Base-by-base conservation (phyloP, 2,329 filamentous ascomycete species). In the Phialocephala subalpina region DNA sequence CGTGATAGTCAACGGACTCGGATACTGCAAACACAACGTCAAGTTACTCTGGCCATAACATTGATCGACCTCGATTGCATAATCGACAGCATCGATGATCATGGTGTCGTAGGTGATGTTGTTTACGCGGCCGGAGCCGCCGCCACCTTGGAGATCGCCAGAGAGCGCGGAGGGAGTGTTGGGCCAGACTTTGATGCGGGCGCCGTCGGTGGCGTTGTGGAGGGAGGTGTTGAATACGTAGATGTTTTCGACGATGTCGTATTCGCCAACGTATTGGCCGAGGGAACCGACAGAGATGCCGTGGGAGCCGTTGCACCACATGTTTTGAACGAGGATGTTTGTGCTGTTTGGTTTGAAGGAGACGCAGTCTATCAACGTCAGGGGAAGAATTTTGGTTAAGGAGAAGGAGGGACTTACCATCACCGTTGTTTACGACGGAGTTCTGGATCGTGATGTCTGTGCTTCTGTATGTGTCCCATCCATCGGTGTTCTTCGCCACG, bases 321-420 rank as follows among this genome's bases (percentile, higher is more conserved):
- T 78, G 67, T 89, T 88, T 74, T 92, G 89, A 5, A 92, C 84
- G 3, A 92, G 76, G 8, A 92, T 86, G 69, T 91, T 84, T 52
- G 88, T 92, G 71, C 84, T 88, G 76, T 92, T 92, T 20, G 90
- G 90, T 77, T 92, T 92, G 83, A 92, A 92, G 0, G 88, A 89
- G 14, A 92, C 87, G 67, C 90, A 92, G 74, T 93, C 86, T 80
- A 58, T 72, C 58, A 73, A 64, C 49, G 25, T 22, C 64, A 42
- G 20, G 12, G 29, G 11, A 25, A 2, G 14, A 47, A 16, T 2
- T 14, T n/a, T 8, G 16, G 18, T 36, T 4, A 38, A 57, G 18
- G 55, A 2, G 42, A n/a, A n/a, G 25, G 29, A 33, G 8, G 12
- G 47, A 65, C 64, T 67, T 63, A 73, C 74, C 87, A 74, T 92